Base-by-base conservation (phyloP, 208 protist species). In the Trypanosoma cruzi region DNA sequence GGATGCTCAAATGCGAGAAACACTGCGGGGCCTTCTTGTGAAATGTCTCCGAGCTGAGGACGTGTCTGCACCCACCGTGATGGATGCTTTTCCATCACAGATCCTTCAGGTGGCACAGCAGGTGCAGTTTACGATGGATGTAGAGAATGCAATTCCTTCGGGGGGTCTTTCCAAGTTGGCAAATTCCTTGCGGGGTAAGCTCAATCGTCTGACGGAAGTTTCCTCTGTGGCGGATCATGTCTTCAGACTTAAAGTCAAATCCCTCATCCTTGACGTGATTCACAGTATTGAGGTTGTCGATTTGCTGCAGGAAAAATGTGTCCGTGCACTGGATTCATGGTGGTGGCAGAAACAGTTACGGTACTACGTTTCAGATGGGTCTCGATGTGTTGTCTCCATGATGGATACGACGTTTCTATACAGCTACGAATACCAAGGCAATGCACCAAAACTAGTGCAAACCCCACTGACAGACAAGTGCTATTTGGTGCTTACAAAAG, bases 271-370 rank as follows among this genome's bases (percentile, higher is more conserved):
- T 37, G 97, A 99, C 73, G 75, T 98, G 0, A 98, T 99, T 64
- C 97, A 99, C 89, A 94, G 95, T 77, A 88, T 97, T 24, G 96
- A 99, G 55, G 88, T 99, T 46, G 82, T 97, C 11, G 88, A 97
- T 55, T 69, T 95, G 44, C 83, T 98, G 44, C 64, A 82, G 26
- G 29, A 53, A 18, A 84, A 85, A 50, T 26, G 73, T 31, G 83
- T 94, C n/a, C 71, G 61, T 6, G 52, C 46, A 10, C 69, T 82
- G 10, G 78, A 83, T 20, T 74, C 86, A 61, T 99, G 97, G 98
- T 88, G 86, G 72, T 99, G 98, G 98, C 96, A 97, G 64, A 98
- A 98, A 81, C 97, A 99, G 81, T 85, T 99, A 62, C 95, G 98
- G 5, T 99, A 98, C 82, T 94, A 96, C 68, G 76, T 94, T 55